A percentile compares a stretch with the other conserved stretches of the same genome.
Evolutionary conservation across 139 green algal genomes (phyloP).

Genomic region (Chlorella vulgaris): DNA sequence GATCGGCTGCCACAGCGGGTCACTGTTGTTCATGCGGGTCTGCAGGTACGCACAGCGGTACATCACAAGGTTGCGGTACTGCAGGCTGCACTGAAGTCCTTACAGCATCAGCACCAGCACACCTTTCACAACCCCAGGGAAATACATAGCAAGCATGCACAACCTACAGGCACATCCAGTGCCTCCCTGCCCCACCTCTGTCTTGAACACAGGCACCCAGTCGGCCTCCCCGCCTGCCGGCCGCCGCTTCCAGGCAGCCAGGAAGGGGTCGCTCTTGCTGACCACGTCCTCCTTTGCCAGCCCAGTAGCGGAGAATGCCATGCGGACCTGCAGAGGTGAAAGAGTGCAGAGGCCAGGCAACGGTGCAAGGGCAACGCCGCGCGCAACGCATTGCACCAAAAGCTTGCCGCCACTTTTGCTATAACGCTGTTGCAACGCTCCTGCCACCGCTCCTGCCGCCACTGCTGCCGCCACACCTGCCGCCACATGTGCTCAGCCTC

Average conservation of each 20-base stretch:
- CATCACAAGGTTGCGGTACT: too few species aligned
- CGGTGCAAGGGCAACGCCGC: too few species aligned
- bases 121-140: neutral
- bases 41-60: neutral
- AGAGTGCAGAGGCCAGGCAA: too few species aligned
- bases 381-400: too few species aligned
- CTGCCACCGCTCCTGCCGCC: too few species aligned
- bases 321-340: neutral
- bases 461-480: too few species aligned
- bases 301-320: neutral
- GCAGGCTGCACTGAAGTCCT: too few species aligned
- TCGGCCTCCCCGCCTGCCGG: neutral
- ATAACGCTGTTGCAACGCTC: too few species aligned
- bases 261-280: slow-evolving; percentile 6
- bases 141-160: neutral
- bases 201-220: neutral
- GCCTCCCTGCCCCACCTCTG: neutral
- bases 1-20: slow-evolving; percentile 14
- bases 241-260: neutral
- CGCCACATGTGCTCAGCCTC: too few species aligned
- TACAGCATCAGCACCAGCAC: too few species aligned
- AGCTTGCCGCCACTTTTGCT: too few species aligned
- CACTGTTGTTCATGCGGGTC: slow-evolving; percentile 6
- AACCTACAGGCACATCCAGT: neutral
- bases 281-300: slow-evolving; percentile 4